phyloP scores from a whole-genome alignment of 768 basidiomycete genomes.

The Collybiopsis luxurians region DNA sequence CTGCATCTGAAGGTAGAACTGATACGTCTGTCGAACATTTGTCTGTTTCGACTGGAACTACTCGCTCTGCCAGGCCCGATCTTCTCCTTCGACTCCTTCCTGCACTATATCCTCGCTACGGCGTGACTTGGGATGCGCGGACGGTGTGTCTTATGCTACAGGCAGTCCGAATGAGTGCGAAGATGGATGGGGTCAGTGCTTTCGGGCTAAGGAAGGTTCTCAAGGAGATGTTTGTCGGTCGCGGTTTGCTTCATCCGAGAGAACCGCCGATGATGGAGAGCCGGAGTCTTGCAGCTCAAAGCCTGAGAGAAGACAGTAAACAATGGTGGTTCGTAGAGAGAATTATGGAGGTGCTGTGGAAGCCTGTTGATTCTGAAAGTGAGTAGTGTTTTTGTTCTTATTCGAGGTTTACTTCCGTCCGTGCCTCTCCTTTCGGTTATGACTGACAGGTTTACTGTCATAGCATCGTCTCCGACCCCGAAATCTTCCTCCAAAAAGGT shows the following conservation, averaged over 20 bases:
- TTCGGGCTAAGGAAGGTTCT: not conserved
- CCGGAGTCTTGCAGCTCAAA: not conserved
- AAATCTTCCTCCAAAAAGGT: not conserved
- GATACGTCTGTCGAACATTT: not conserved
- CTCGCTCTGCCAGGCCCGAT: constrained; percentile 4
- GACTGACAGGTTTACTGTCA: not conserved
- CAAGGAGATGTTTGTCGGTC: not conserved
- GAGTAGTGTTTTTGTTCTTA: not conserved
- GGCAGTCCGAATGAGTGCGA: constrained; percentile 1
- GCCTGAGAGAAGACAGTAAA: not conserved
- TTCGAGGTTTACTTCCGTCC: not conserved
- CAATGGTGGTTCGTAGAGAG: not conserved
- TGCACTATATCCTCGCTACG: not conserved
- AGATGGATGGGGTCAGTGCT: constrained; percentile 4
- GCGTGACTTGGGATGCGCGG: not conserved
- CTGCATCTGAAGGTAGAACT: not conserved
- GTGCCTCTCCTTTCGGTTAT: not conserved
- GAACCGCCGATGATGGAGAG: not conserved
- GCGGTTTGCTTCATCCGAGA: too few relatives aligned
- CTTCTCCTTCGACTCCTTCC: not conserved
- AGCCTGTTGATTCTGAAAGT: not conserved
- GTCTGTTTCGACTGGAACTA: not conserved
- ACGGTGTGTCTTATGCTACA: constrained; percentile 6
- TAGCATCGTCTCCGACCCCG: not conserved
- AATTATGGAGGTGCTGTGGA: constrained; percentile 1